Base-by-base conservation (phyloP, 108 stramenopile genomes). In the Asterionellopsis glacialis region DNA sequence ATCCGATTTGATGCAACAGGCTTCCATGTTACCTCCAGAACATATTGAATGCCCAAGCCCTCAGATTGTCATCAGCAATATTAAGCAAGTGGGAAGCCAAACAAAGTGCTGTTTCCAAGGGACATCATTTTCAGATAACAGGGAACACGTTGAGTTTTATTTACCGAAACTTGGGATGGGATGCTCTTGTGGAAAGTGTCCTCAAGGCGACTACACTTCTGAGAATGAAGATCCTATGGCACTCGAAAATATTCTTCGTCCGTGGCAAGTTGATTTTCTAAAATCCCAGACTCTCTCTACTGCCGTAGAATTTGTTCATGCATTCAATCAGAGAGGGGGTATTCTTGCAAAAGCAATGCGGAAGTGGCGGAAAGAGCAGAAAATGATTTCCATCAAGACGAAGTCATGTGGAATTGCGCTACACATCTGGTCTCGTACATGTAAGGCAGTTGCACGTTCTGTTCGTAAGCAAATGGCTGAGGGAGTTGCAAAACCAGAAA, bases 121-220 rank as follows among this genome's bases (percentile, higher is more conserved):
- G 4, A 74, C 82, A 27, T 57, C 81, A 1, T 91, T 91, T 42
- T 77, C 79, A 13, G 85, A 80, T 0, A 87, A 83, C 26, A 80
- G 75, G 21, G 75, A 87, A 16, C 67, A 85, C 51, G 57, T 79
- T 25, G 75, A 84, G 47, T 91, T 91, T 54, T 87, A 81, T 54
- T 57, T 91, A 7, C 90, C 90, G 23, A 75, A 80, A 38, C 74
- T 91, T 59, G 85, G 86, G 11, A 63, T 83, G 77, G 84, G 80
- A 4, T 91, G 90, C 61, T 57, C 74, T 14, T 91, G 90, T 59
- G 77, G 81, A 21, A 73, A 71, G 47, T 45, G 43, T 11, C 50
- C 63, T 26, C 53, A 23, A 22, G 27, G 40, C 33, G 26, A 24
- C 48, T 4, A 24, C 33, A 51, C 42, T 0, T 51, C 55, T 26